These are phyloP conservation scores for Asclepias syriaca DNA, from an alignment of 257 asterid species.

Conservation along the genomic window DNA sequence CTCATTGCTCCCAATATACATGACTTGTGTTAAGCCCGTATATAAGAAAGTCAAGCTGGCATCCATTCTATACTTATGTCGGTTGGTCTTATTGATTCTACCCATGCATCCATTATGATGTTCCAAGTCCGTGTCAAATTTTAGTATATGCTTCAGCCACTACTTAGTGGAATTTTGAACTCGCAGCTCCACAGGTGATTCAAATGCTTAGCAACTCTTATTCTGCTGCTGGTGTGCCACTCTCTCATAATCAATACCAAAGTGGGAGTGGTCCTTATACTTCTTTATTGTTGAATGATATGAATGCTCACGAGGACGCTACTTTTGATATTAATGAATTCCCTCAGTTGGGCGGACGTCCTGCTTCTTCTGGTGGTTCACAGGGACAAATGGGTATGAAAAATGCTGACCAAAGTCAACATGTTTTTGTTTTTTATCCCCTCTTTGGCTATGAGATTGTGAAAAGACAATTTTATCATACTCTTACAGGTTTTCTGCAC, in stretches of 20 bases:
- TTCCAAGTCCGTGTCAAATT: background rate
- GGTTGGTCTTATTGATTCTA: background rate
- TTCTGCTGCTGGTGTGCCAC: constrained; percentile 69
- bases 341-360: constrained; percentile 77
- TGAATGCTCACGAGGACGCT: constrained; percentile 58
- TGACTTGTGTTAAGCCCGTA: background rate
- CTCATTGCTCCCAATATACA: too few species aligned
- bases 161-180: constrained; percentile 25
- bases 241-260: constrained; percentile 76
- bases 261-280: constrained; percentile 56
- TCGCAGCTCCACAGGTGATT: constrained; percentile 85
- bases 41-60: background rate
- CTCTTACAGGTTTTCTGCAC: constrained; percentile 60
- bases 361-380: constrained; percentile 76
- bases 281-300: constrained; percentile 57
- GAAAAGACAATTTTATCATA: constrained; percentile 10
- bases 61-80: background rate
- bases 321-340: constrained; percentile 79
- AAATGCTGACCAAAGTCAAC: constrained; percentile 5
- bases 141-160: background rate
- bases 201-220: constrained; percentile 72
- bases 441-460: constrained; percentile 13
- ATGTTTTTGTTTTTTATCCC: background rate
- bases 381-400: constrained; percentile 72
- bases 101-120: background rate